Evolutionary conservation across 345 rosid species (phyloP).

Genomic region (Boechera stricta): DNA sequence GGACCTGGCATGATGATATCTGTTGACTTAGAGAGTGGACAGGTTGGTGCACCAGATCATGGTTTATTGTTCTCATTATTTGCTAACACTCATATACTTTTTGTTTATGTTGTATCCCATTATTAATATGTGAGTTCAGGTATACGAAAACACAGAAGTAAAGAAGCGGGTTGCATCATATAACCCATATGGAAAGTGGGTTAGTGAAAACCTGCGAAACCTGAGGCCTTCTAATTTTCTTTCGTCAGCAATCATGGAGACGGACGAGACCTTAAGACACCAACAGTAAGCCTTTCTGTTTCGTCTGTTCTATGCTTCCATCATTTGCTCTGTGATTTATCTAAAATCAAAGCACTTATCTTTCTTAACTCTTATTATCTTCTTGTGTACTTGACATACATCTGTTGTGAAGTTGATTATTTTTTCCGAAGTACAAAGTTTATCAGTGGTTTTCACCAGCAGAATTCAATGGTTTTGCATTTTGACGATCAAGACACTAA

Average conservation of each 20-base stretch:
- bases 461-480: slow-evolving; percentile 8
- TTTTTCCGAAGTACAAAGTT: slow-evolving; percentile 5
- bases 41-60: slow-evolving; percentile 62
- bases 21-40: slow-evolving; percentile 86
- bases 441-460: slow-evolving; percentile 24
- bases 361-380: slow-evolving; percentile 1
- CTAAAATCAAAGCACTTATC: slow-evolving; percentile 1
- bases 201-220: slow-evolving; percentile 75
- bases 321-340: slow-evolving; percentile 17
- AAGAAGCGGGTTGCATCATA: slow-evolving; percentile 83
- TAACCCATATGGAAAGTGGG: slow-evolving; percentile 96
- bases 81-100: background rate
- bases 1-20: slow-evolving; percentile 99
- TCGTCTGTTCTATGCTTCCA: slow-evolving; percentile 20
- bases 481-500: slow-evolving; percentile 22
- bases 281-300: slow-evolving; percentile 82
- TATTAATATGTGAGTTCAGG: slow-evolving; percentile 55
- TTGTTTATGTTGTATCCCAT: background rate
- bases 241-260: slow-evolving; percentile 73
- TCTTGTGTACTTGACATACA: slow-evolving; percentile 21
- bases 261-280: slow-evolving; percentile 70
- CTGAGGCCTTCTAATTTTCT: slow-evolving; percentile 69
- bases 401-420: slow-evolving; percentile 18
- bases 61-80: slow-evolving; percentile 27
- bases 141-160: slow-evolving; percentile 93